Conservation (phyloP, 1,139 yeast species). For the Petasospora rhodanensis region DNA sequence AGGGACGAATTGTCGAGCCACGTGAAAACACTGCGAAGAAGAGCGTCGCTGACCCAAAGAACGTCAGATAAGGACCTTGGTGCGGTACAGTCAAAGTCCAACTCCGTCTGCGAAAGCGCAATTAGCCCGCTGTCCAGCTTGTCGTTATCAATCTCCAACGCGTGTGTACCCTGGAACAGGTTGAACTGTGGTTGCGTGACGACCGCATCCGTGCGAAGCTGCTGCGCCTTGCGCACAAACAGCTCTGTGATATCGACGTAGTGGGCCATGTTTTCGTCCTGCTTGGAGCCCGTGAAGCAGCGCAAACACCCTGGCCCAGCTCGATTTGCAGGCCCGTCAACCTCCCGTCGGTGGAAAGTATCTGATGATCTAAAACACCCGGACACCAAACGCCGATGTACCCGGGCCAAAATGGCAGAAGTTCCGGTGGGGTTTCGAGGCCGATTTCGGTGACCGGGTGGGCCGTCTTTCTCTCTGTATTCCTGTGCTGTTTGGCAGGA, state of each 20-base stretch:
- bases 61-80: slow-evolving; percentile 34
- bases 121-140: slow-evolving; percentile 62
- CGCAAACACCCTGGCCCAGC: too few relatives aligned
- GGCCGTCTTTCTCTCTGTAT: neutral
- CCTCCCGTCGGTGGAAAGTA: too few relatives aligned
- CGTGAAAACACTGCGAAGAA: slow-evolving; percentile 42
- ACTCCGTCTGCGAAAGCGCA: slow-evolving; percentile 36
- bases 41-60: slow-evolving; percentile 42
- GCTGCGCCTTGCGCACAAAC: slow-evolving; percentile 32
- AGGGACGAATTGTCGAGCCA: slow-evolving; percentile 64
- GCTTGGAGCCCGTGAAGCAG: too few relatives aligned
- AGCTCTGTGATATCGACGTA: slow-evolving; percentile 40
- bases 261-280: too few relatives aligned
- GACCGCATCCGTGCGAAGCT: slow-evolving; percentile 38
- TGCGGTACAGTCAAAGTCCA: slow-evolving; percentile 25
- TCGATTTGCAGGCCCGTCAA: too few relatives aligned
- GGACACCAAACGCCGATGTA: neutral
- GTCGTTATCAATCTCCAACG: slow-evolving; percentile 60
- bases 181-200: slow-evolving; percentile 52
- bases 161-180: slow-evolving; percentile 69
- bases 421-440: too few relatives aligned
- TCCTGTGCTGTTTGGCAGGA: neutral
- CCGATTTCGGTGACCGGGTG: too few relatives aligned
- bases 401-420: too few relatives aligned
- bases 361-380: neutral